Percentiles rank a stretch among this genome's conserved stretches.
phyloP scores from a whole-genome alignment of 306 rosid genomes.

The Potentilla sterilis region DNA sequence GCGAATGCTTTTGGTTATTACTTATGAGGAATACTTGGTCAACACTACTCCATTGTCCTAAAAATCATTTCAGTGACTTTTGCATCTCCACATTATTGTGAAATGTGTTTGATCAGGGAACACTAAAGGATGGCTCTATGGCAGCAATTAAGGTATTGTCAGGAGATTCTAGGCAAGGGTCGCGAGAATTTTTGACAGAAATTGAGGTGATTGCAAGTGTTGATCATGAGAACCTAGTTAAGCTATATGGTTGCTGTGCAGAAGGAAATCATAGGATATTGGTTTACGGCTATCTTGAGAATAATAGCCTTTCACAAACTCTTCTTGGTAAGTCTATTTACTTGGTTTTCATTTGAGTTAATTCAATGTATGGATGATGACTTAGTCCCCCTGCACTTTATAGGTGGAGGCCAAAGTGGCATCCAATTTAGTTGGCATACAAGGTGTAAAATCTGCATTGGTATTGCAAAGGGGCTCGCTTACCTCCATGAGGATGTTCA shows the following conservation, averaged over 20 bases:
- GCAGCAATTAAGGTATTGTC: conserved; percentile 77
- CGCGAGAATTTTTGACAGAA: conserved; percentile 71
- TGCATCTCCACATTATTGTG: conserved; percentile 10
- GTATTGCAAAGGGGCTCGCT: conserved; percentile 69
- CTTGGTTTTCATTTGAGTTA: conserved; percentile 17
- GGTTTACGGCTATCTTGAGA: conserved; percentile 88
- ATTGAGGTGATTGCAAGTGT: conserved; percentile 63
- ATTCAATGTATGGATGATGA: conserved; percentile 11
- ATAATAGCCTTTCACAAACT: conserved; percentile 71
- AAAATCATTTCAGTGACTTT: conserved; percentile 14
- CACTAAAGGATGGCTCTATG: conserved; percentile 47
- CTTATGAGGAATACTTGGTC: conserved; percentile 4
- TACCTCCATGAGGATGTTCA: conserved; percentile 66
- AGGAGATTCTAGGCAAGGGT: conserved; percentile 67
- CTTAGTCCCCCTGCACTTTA: conserved; percentile 27
- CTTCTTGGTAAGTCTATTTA: conserved; percentile 51
- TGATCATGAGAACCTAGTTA: conserved; percentile 76
- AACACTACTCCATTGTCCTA: conserved; percentile 8
- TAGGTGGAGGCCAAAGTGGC: conserved; percentile 50
- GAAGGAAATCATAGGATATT: conserved; percentile 65
- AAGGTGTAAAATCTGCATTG: conserved; percentile 62
- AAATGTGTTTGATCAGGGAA: conserved; percentile 44
- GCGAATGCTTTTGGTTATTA: conserved; percentile 4
- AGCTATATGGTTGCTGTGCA: conserved; percentile 74
- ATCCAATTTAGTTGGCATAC: conserved; percentile 58